phyloP scores from a whole-genome alignment of 2,329 filamentous ascomycete genomes.

The Penicillium brevicompactum region DNA sequence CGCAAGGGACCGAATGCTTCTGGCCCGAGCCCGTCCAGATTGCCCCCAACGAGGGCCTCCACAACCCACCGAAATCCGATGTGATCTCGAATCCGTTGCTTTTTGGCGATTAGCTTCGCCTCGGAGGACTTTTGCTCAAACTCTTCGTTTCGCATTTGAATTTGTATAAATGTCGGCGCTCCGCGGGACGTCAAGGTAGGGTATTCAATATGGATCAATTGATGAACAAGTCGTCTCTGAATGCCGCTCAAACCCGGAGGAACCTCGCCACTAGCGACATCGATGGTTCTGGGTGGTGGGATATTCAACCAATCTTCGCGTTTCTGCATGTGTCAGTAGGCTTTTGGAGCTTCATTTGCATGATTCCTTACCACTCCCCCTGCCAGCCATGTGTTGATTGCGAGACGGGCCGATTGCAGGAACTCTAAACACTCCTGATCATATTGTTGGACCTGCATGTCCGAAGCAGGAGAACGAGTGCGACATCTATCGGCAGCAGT shows the following conservation, averaged over 20 bases:
- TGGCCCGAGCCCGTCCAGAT: conserved; percentile 39
- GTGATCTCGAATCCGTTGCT: conserved; percentile 36
- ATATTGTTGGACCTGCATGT: conserved; percentile 54
- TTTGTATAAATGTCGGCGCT: conserved; percentile 42
- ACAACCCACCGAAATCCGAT: conserved; percentile 51
- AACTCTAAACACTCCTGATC: conserved; percentile 57
- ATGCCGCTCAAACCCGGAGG: conserved; percentile 54
- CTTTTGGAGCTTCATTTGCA: not conserved
- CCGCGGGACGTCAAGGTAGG: conserved; percentile 42
- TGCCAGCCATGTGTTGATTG: conserved; percentile 51
- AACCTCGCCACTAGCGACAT: conserved; percentile 3
- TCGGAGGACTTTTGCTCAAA: conserved; percentile 36
- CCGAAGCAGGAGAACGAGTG: conserved; percentile 25
- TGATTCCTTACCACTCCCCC: conserved; percentile 22
- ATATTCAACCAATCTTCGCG: conserved; percentile 50
- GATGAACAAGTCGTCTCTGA: conserved; percentile 67
- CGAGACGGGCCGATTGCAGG: conserved; percentile 47
- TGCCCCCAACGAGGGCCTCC: conserved; percentile 48
- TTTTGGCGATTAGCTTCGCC: conserved; percentile 28
- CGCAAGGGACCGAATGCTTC: conserved; percentile 34
- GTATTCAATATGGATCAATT: conserved; percentile 65
- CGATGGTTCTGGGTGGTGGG: conserved; percentile 30
- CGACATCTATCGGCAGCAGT: conserved; percentile 47
- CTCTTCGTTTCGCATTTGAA: conserved; percentile 40
- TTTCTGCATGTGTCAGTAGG: conserved; percentile 16